A percentile compares a stretch with the other conserved stretches of the same genome.
These are phyloP conservation scores for Boletus subcaerulescens DNA, from an alignment of 768 basidiomycete genomes.

Conservation along the genomic window DNA sequence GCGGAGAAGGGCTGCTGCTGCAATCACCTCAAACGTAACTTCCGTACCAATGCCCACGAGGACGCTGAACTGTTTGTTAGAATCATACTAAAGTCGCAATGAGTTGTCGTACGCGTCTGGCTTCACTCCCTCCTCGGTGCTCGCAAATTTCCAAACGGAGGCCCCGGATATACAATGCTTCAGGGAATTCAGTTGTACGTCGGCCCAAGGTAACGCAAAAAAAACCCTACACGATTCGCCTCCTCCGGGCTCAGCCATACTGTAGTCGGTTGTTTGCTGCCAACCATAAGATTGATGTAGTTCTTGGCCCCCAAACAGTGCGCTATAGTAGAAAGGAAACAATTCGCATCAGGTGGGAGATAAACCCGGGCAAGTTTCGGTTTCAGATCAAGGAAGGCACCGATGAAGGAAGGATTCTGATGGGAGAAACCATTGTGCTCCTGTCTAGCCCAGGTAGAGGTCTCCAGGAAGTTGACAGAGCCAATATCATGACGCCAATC, in stretches of 20 bases:
- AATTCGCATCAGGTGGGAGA: constrained; percentile 86
- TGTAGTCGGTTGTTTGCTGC: constrained; percentile 79
- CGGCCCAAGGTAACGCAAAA: not conserved
- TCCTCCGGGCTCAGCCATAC: constrained; percentile 79
- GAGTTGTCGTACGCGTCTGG: constrained; percentile 60
- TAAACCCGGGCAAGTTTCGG: constrained; percentile 70
- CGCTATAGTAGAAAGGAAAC: constrained; percentile 76
- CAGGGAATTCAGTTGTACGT: not conserved
- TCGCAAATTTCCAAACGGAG: constrained; percentile 83
- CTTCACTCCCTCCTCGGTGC: constrained; percentile 64
- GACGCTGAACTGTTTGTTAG: constrained; percentile 42
- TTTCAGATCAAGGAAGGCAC: constrained; percentile 80
- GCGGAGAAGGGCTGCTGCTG: constrained; percentile 77
- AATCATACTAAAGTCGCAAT: not conserved
- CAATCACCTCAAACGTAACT: constrained; percentile 85
- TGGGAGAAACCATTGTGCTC: constrained; percentile 91
- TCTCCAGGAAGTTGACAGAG: constrained; percentile 84
- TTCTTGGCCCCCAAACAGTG: constrained; percentile 84
- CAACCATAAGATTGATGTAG: constrained; percentile 86
- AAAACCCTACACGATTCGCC: constrained; percentile 52
- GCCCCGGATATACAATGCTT: constrained; percentile 86
- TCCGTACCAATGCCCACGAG: constrained; percentile 88
- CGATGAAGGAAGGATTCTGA: constrained; percentile 84
- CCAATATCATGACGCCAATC: constrained; percentile 70
- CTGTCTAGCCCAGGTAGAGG: constrained; percentile 81